These are phyloP conservation scores for Cudoniella acicularis DNA, from an alignment of 495 filamentous ascomycete species.

Conservation along the genomic window DNA sequence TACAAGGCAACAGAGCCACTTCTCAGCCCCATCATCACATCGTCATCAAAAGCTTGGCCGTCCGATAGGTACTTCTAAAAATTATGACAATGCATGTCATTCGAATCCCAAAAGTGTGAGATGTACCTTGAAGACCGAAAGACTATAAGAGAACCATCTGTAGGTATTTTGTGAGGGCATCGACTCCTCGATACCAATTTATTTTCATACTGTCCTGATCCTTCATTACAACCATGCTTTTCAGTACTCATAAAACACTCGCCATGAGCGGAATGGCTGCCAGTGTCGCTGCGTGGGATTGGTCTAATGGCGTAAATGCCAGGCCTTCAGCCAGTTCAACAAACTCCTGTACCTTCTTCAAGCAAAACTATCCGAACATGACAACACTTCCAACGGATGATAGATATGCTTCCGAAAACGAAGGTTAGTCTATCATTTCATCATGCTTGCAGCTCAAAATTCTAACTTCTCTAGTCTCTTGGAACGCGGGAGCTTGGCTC, in stretches of 20 bases:
- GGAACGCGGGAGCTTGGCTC: constrained; percentile 20
- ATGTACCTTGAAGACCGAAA: background rate
- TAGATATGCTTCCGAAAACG: constrained; percentile 5
- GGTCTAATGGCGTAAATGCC: background rate
- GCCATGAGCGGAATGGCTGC: background rate
- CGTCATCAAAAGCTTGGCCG: background rate
- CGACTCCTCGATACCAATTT: background rate
- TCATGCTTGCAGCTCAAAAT: background rate
- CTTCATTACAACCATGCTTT: background rate
- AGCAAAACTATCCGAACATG: background rate
- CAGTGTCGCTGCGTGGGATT: background rate
- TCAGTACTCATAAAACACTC: background rate
- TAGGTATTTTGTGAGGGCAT: background rate
- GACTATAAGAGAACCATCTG: background rate
- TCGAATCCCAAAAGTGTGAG: background rate
- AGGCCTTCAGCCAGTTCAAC: background rate
- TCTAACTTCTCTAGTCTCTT: constrained; percentile 5
- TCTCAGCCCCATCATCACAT: background rate
- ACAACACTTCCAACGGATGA: constrained; percentile 2
- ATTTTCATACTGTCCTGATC: background rate
- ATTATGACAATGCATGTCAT: background rate
- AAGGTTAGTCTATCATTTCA: background rate
- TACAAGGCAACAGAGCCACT: background rate
- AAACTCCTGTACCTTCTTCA: constrained; percentile 1
- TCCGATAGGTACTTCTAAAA: background rate